Conservation (phyloP, 73 alveolate species). For the Durusdinium trenchii region DNA sequence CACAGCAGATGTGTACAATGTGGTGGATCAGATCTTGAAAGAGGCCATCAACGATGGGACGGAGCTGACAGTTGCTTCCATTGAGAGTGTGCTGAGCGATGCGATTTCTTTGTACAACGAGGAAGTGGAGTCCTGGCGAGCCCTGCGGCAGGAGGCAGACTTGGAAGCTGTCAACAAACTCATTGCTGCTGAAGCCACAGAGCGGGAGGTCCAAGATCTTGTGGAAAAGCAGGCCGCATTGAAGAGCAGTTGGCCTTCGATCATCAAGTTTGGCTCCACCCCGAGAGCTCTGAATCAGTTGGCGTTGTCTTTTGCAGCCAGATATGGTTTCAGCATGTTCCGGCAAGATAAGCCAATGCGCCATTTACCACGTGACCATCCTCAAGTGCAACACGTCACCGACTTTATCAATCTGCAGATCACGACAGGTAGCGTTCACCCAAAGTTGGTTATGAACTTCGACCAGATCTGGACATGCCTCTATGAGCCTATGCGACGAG, state of each 20-base stretch:
- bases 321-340: background rate
- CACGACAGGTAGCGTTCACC: background rate
- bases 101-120: background rate
- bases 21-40: background rate
- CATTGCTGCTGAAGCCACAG: background rate
- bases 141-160: background rate
- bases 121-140: background rate
- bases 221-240: background rate
- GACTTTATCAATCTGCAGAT: background rate
- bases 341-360: background rate
- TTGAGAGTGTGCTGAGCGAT: background rate
- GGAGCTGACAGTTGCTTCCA: background rate
- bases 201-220: background rate
- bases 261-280: background rate
- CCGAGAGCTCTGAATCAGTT: background rate
- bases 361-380: background rate
- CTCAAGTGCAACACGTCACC: background rate
- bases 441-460: background rate
- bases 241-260: background rate
- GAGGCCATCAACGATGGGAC: background rate
- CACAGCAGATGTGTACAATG: background rate
- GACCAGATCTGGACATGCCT: conserved; percentile 12
- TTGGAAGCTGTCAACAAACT: background rate
- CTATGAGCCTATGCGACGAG: background rate
- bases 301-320: background rate